Evolutionary conservation across 164 flowering plant species (phyloP).

Genomic region (Vitis riparia): DNA sequence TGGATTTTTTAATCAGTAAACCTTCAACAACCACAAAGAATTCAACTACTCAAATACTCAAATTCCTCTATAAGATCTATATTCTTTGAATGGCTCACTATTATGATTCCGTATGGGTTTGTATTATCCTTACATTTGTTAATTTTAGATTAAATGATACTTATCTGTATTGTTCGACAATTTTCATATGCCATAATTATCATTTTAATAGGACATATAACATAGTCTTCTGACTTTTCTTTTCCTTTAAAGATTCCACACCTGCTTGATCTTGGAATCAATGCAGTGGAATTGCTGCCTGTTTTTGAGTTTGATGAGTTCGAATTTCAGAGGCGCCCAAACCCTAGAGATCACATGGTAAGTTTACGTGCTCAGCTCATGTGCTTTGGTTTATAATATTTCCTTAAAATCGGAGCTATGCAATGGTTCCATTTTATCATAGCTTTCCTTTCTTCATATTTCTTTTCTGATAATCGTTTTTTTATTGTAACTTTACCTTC

Average conservation of each 20-base stretch:
- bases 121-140: background rate
- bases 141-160: constrained; percentile 3
- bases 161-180: background rate
- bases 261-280: constrained; percentile 91
- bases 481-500: too few species aligned
- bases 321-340: constrained; percentile 86
- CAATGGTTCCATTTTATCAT: background rate
- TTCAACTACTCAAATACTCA: too few species aligned
- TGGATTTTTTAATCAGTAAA: too few species aligned
- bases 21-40: too few species aligned
- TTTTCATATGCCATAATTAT: constrained; percentile 2
- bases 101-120: background rate
- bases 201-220: background rate
- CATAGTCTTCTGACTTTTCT: constrained; percentile 15
- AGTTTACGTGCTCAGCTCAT: constrained; percentile 2
- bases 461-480: too few species aligned
- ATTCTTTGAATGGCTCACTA: background rate
- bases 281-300: constrained; percentile 94
- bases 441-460: too few species aligned
- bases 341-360: constrained; percentile 97
- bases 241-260: constrained; percentile 71
- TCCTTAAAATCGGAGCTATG: background rate
- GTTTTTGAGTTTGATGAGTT: constrained; percentile 96
- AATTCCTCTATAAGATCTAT: too few species aligned
- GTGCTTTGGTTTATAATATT: background rate